These are phyloP conservation scores for Apocynum venetum DNA, from an alignment of 257 asterid species.

Conservation along the genomic window DNA sequence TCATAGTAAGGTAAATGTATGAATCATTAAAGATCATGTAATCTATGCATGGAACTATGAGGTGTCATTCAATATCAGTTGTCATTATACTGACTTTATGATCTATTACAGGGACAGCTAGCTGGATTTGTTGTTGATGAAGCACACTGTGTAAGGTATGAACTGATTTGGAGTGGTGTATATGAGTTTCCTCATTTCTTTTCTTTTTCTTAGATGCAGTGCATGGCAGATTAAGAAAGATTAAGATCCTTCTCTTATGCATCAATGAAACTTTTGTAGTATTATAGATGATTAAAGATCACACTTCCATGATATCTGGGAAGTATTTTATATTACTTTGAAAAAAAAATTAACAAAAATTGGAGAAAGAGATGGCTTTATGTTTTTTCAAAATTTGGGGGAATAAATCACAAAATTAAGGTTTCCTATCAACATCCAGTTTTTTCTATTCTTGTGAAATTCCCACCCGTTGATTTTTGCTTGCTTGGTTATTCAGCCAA, in stretches of 20 bases:
- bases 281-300: background rate
- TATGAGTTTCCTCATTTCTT: background rate
- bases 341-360: background rate
- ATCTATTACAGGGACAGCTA: constrained; percentile 64
- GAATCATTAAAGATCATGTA: constrained; percentile 11
- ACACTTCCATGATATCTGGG: background rate
- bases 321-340: background rate
- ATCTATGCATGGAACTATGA: constrained; percentile 13
- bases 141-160: constrained; percentile 96
- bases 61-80: constrained; percentile 3
- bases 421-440: constrained; percentile 8
- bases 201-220: background rate
- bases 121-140: constrained; percentile 96
- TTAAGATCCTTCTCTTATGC: background rate
- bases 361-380: background rate
- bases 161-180: background rate
- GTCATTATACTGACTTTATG: constrained; percentile 7
- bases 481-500: constrained; percentile 57
- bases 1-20: constrained; percentile 57
- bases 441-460: constrained; percentile 5
- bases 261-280: constrained; percentile 3
- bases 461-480: constrained; percentile 12
- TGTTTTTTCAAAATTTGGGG: background rate
- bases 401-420: background rate
- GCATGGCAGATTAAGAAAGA: background rate